Evolutionary conservation across 306 rosid genomes (phyloP), one percentile per base, ranked within the genome.

Genomic region (Castanea sativa): DNA sequence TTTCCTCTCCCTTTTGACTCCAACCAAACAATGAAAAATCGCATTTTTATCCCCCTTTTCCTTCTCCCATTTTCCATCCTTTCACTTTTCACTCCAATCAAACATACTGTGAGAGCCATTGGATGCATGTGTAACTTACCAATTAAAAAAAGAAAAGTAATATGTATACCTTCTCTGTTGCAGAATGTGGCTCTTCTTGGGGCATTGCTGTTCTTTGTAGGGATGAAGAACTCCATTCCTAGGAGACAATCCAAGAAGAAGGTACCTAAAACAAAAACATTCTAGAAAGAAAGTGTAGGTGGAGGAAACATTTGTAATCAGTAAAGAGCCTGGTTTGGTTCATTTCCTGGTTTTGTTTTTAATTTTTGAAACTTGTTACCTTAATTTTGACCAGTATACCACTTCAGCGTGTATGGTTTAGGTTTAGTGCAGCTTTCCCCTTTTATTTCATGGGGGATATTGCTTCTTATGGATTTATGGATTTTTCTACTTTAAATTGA

Each of bases 171-270:
- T 41, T 67, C 67, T 76, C 67, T 52, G 60, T 81, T 80, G 87
- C 93, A 92, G 92, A 84, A 90, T 69, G 71, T 86, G 90, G 91
- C 91, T 51, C 89, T 90, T 68, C 82, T 79, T 5, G 93, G 97
- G 52, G 92, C 94, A 32, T 74, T 92, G 77, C 75, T 90, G 85
- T 86, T 88, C 79, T 92, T 92, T 67, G 64, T 86, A 72, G 95
- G 90, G 75, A 90, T 89, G 97, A 92, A 89, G 86, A 86, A 76
- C 81, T 82, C 88, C 19, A 82, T 77, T 75, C 88, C 90, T 16
- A 88, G 78, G 80, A 88, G 82, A 83, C 91, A 80, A 45, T 74
- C 76, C 67, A 92, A 84, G 88, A 91, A 89, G 87, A 88, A 88
- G 88, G 78, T 43, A 18, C 69, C 77, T 53, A 92, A 90, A 88